Evolutionary conservation across 129 eudicot species (phyloP).

Genomic region (Pulicaria dysenterica): DNA sequence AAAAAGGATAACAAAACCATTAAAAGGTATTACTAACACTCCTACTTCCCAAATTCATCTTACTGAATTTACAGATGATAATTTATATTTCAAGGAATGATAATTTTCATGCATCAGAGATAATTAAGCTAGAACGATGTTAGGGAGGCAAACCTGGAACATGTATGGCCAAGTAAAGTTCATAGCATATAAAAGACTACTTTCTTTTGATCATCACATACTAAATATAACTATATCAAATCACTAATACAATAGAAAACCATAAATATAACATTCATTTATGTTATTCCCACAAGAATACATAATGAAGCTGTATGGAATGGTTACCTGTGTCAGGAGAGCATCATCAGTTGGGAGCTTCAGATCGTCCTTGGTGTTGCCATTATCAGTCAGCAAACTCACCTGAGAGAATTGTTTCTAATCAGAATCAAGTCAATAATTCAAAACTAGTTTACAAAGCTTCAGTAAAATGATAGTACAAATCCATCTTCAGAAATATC

Average conservation of each 20-base stretch:
- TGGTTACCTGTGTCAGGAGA: slow-evolving; percentile 56
- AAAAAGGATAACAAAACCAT: too few relatives aligned
- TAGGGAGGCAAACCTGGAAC: too few relatives aligned
- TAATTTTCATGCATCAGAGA: not conserved
- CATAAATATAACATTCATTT: not conserved
- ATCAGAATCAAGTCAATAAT: not conserved
- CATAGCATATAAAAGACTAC: not conserved
- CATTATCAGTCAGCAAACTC: slow-evolving; percentile 77
- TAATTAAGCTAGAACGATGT: not conserved
- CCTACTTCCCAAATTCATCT: too few relatives aligned
- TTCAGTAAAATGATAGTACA: slow-evolving; percentile 39
- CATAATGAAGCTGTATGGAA: not conserved
- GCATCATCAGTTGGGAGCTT: slow-evolving; percentile 78
- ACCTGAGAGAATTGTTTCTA: slow-evolving; percentile 36
- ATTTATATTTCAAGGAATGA: too few relatives aligned
- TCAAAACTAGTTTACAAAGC: not conserved
- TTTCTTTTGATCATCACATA: not conserved
- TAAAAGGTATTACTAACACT: too few relatives aligned
- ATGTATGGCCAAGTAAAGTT: not conserved
- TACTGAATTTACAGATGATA: too few relatives aligned
- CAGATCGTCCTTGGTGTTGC: slow-evolving; percentile 70
- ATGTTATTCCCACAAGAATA: not conserved
- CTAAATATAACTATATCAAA: not conserved
- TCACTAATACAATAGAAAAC: not conserved
- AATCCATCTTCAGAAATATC: slow-evolving; percentile 86